Conservation (phyloP, 2,329 filamentous ascomycete genomes). For the Hymenoscyphus fructigenus region DNA sequence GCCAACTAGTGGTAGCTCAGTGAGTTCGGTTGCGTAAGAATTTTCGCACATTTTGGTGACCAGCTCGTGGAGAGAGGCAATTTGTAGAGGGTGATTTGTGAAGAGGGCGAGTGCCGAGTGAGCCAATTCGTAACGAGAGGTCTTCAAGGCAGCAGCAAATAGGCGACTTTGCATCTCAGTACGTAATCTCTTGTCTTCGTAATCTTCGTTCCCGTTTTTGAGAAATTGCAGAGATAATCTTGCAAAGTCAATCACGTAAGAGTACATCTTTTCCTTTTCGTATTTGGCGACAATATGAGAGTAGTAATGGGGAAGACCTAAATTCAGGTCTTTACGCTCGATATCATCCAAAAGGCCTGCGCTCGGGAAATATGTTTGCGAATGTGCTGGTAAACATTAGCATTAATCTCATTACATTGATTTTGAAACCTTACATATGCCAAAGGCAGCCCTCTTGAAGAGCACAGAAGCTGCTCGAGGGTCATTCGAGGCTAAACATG, state of each 20-base stretch:
- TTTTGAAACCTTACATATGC: constrained; percentile 65
- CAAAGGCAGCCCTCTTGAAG: constrained; percentile 81
- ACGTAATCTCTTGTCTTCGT: constrained; percentile 41
- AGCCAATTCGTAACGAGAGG: constrained; percentile 77
- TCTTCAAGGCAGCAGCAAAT: constrained; percentile 78
- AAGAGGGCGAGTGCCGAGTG: constrained; percentile 77
- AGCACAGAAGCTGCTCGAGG: constrained; percentile 68
- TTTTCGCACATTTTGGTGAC: constrained; percentile 68
- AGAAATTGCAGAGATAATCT: constrained; percentile 68
- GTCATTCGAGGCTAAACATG: constrained; percentile 72
- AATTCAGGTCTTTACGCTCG: constrained; percentile 68
- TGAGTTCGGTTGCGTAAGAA: constrained; percentile 64
- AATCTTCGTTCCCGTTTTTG: constrained; percentile 17
- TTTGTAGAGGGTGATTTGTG: constrained; percentile 68
- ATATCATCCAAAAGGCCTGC: constrained; percentile 71
- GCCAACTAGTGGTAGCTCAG: constrained; percentile 74
- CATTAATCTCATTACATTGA: not conserved
- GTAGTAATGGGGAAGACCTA: constrained; percentile 80
- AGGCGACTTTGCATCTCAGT: constrained; percentile 78
- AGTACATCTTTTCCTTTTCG: constrained; percentile 73
- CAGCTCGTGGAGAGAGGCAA: constrained; percentile 68
- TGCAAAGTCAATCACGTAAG: constrained; percentile 82
- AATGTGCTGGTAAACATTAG: constrained; percentile 29
- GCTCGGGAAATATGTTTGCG: constrained; percentile 39
- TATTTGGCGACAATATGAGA: constrained; percentile 81